Percentiles rank a stretch among this genome's conserved stretches.
phyloP scores from a whole-genome alignment of 345 rosid species.

The Aethionema arabicum region DNA sequence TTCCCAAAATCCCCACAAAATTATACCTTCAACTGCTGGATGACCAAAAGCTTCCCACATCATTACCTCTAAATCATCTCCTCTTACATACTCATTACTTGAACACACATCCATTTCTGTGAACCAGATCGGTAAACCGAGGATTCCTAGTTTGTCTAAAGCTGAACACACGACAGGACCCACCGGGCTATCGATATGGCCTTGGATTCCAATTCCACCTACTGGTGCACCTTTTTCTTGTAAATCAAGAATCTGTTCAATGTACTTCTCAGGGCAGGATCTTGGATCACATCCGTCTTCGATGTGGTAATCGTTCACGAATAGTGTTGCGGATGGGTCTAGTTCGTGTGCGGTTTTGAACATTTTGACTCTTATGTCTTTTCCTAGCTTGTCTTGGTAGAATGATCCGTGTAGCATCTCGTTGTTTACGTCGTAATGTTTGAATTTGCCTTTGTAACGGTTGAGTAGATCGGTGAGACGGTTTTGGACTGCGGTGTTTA shows the following conservation, averaged over 20 bases:
- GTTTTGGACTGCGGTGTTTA: constrained; percentile 62
- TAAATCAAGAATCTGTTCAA: constrained; percentile 58
- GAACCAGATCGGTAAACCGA: constrained; percentile 92
- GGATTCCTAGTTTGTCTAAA: constrained; percentile 63
- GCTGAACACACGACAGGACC: constrained; percentile 76
- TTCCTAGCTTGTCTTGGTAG: constrained; percentile 68
- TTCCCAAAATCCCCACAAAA: constrained; percentile 99
- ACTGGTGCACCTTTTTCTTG: constrained; percentile 85
- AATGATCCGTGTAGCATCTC: constrained; percentile 98
- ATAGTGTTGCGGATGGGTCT: constrained; percentile 68
- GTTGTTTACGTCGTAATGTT: constrained; percentile 91
- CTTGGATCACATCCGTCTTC: constrained; percentile 80
- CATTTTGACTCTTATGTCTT: constrained; percentile 69
- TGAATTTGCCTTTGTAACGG: constrained; percentile 78
- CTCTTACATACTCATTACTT: constrained; percentile 63
- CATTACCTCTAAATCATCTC: constrained; percentile 89
- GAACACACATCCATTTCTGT: constrained; percentile 90
- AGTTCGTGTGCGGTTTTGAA: constrained; percentile 71
- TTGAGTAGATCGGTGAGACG: constrained; percentile 65
- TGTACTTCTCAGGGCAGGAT: constrained; percentile 72
- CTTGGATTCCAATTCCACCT: constrained; percentile 90
- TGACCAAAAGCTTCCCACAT: constrained; percentile 89
- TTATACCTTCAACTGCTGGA: constrained; percentile 83
- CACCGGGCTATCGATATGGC: constrained; percentile 81
- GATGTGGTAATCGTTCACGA: constrained; percentile 86